Evolutionary conservation across 1,284 basidiomycete species (phyloP).

Genomic region (Tilletia caries): DNA sequence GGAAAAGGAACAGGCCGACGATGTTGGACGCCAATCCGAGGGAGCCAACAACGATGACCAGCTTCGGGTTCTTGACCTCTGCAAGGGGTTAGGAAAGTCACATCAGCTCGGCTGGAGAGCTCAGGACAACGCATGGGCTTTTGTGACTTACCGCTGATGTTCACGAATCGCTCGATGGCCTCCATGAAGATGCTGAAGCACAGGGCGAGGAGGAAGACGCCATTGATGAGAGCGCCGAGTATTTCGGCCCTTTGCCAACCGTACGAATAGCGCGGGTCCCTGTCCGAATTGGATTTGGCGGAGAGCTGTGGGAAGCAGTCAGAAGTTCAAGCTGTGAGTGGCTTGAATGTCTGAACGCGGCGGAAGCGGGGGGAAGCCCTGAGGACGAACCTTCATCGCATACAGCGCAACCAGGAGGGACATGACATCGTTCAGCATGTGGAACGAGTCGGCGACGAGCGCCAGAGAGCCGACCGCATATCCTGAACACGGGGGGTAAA

Average conservation of each 20-base stretch:
- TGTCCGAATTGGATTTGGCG: not conserved
- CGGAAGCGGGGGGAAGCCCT: no score
- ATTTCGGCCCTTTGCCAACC: conserved; percentile 99
- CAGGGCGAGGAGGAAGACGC: conserved; percentile 89
- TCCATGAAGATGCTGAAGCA: conserved; percentile 95
- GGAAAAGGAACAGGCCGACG: conserved; percentile 89
- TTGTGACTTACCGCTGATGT: conserved; percentile 37
- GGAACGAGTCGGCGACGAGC: conserved; percentile 93
- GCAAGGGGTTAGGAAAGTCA: conserved; percentile 22
- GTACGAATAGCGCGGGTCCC: conserved; percentile 70
- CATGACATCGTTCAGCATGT: conserved; percentile 82
- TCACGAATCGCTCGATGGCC: conserved; percentile 84
- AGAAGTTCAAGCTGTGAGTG: not conserved
- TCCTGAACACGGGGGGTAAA: conserved; percentile 60
- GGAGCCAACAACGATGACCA: conserved; percentile 86
- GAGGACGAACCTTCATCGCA: conserved; percentile 73
- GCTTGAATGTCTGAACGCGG: no score
- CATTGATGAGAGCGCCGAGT: conserved; percentile 75
- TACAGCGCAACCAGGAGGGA: conserved; percentile 92
- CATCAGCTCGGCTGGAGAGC: not conserved
- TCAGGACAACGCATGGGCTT: not conserved
- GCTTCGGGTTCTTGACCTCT: conserved; percentile 81
- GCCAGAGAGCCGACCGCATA: conserved; percentile 92
- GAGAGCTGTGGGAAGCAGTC: conserved; percentile 13
- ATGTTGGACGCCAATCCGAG: conserved; percentile 88